Evolutionary conservation across 2,329 filamentous ascomycete genomes (phyloP), one percentile per base, ranked within the genome.

Genomic region (Cladosporium sp.): DNA sequence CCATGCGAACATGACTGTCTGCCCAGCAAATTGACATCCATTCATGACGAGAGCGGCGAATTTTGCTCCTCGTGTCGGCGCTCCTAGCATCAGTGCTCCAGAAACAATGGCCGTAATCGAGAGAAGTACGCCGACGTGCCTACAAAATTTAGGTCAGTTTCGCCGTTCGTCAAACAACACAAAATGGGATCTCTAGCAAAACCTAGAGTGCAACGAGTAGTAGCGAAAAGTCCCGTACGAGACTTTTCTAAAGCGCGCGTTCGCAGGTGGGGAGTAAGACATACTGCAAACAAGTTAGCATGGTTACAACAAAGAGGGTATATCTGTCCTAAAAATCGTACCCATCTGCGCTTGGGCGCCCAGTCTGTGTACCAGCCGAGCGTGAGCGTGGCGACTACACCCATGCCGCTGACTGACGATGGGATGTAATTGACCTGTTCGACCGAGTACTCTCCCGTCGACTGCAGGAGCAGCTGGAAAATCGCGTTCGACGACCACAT

Each of bases 301-400:
- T n/a, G n/a, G n/a, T n/a, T n/a, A n/a, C n/a, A n/a, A n/a, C n/a
- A n/a, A n/a, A n/a, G n/a, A n/a, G n/a, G n/a, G n/a, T n/a, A n/a
- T n/a, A n/a, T n/a, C n/a, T n/a, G n/a, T n/a, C n/a, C n/a, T n/a
- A n/a, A n/a, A n/a, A n/a, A n/a, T n/a, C n/a, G n/a, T n/a, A n/a
- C n/a, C n/a, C 39, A 46, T 14, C 71, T 67, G 11, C 64, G 65
- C 5, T 67, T 65, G 5, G 64, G 66, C 18, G 68, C 69, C 65
- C 67, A 73, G 60, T 73, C 71, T 32, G 67, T 69, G 58, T 73
- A 73, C 71, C 71, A 73, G n/a, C 71, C 71, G 3, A 73, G 68
- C 0, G 65, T 48, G 25, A 73, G 65, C 1, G 71, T 73, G 14
- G 70, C 70, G 2, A 73, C 67, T 25, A 73, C 70, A 2, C 71